Percentiles rank a stretch among this genome's conserved stretches.
phyloP scores from a whole-genome alignment of 306 rosid species.

The Prunus mongolica region DNA sequence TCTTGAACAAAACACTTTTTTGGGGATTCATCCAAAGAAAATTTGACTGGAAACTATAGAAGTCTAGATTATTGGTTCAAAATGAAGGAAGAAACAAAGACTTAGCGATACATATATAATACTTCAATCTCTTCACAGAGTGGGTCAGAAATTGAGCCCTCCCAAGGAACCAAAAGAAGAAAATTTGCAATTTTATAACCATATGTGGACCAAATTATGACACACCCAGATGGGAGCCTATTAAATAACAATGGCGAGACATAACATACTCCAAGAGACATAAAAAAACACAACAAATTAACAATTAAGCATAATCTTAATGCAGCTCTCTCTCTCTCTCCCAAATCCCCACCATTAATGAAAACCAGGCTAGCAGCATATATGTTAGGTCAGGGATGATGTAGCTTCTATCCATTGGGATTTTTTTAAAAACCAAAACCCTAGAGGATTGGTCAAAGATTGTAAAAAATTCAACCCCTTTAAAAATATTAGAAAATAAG shows the following conservation, averaged over 20 bases:
- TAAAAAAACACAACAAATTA: background rate
- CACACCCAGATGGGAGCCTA: conserved; percentile 8
- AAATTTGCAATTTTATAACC: conserved; percentile 10
- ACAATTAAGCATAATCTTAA: background rate
- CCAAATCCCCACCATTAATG: background rate
- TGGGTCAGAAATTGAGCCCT: conserved; percentile 34
- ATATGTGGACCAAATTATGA: conserved; percentile 14
- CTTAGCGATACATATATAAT: background rate
- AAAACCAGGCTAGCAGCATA: background rate
- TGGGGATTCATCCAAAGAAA: conserved; percentile 40
- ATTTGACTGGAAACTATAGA: conserved; percentile 29
- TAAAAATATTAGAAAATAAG: background rate
- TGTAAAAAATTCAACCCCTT: background rate
- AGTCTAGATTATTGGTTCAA: background rate
- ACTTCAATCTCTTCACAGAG: conserved; percentile 14
- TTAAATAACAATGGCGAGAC: background rate
- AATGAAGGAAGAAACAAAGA: conserved; percentile 15
- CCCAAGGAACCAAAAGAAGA: conserved; percentile 19
- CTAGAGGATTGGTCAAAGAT: conserved; percentile 18
- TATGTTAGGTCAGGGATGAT: conserved; percentile 18
- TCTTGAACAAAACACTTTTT: conserved; percentile 21
- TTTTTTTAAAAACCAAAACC: background rate
- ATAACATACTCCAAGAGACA: conserved; percentile 16
- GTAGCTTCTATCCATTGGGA: background rate
- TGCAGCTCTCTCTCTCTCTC: background rate